Percentiles rank a stretch among this genome's conserved stretches.
Conservation (phyloP, 257 asterid species). For the Solanum gracilifrons region DNA sequence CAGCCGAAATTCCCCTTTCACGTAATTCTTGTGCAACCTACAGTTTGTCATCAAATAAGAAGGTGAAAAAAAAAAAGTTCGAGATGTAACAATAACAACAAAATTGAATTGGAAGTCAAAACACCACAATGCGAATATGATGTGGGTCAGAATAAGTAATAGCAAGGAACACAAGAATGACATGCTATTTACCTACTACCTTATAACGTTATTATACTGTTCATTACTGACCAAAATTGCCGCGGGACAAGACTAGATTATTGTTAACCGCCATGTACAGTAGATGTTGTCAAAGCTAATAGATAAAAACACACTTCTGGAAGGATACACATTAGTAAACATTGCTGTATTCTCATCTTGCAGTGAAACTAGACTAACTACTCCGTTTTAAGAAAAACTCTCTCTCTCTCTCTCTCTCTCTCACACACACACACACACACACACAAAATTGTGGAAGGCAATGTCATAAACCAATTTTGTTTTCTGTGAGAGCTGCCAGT, state of each 20-base stretch:
- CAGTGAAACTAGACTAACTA: neutral
- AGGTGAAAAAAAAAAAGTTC: neutral
- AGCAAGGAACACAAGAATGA: neutral
- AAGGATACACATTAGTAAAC: neutral
- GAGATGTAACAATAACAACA: neutral
- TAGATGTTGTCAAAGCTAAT: neutral
- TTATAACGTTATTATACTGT: neutral
- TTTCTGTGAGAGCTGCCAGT: neutral
- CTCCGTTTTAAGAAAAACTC: neutral
- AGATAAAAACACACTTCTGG: neutral
- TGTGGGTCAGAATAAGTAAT: neutral
- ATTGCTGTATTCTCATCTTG: neutral
- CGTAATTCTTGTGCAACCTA: constrained; percentile 90
- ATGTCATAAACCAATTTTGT: neutral
- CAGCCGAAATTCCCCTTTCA: constrained; percentile 71
- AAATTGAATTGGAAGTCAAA: neutral
- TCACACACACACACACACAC: neutral
- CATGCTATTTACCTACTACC: neutral
- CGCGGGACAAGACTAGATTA: neutral
- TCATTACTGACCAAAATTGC: neutral
- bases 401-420: neutral
- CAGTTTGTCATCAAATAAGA: constrained; percentile 4
- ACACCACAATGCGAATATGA: neutral
- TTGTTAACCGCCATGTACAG: neutral
- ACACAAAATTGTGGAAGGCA: neutral